Conservation (phyloP, 768 basidiomycete genomes). For the Suillus ampliporus region DNA sequence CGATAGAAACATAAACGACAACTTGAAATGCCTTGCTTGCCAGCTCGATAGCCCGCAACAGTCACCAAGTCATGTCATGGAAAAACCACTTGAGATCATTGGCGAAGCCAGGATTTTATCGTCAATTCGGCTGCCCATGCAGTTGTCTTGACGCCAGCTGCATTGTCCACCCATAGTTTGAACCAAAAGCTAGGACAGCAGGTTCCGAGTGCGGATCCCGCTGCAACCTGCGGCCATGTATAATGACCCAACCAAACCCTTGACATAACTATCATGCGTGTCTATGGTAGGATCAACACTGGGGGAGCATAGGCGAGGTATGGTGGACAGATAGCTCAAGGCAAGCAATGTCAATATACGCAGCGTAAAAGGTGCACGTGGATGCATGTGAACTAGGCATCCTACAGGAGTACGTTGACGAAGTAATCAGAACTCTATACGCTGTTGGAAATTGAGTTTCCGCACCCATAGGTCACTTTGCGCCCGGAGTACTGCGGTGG, state of each 20-base stretch:
- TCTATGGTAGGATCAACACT: constrained; percentile 60
- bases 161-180: constrained; percentile 51
- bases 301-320: constrained; percentile 52
- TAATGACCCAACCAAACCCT: constrained; percentile 81
- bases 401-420: constrained; percentile 40
- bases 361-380: constrained; percentile 65
- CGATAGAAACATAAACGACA: background rate
- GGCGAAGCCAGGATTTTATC: background rate
- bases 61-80: background rate
- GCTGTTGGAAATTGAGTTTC: background rate
- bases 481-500: constrained; percentile 47
- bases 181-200: constrained; percentile 63
- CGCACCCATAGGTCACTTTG: constrained; percentile 74
- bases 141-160: constrained; percentile 25
- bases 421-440: background rate
- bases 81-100: background rate
- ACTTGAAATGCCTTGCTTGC: too few relatives aligned
- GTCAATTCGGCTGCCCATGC: constrained; percentile 20
- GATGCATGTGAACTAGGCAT: constrained; percentile 89
- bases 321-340: constrained; percentile 63
- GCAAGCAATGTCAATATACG: constrained; percentile 64
- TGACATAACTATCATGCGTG: constrained; percentile 60
- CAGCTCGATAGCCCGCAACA: too few relatives aligned
- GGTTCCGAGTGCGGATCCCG: constrained; percentile 61
- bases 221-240: constrained; percentile 70